Evolutionary conservation across 2,329 filamentous ascomycete genomes (phyloP), one percentile per base, ranked within the genome.

Genomic region (Microdochium bolleyi): DNA sequence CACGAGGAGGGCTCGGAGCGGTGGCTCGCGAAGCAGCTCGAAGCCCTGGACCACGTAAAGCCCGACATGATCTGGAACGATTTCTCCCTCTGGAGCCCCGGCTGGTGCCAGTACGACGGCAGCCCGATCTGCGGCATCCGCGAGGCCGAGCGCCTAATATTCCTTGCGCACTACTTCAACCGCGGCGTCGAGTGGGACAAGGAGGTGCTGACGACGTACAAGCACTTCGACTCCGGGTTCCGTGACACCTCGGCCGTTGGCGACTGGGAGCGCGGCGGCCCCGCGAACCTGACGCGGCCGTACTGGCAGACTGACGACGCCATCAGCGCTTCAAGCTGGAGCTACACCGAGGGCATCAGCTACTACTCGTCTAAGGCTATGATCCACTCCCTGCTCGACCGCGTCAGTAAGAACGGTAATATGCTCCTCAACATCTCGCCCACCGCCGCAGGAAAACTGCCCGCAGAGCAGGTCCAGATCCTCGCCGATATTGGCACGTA

Each of bases 21-120:
- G 37, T 57, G 55, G 55, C 49, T 57, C 30, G 53, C 55, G 37
- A 57, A 57, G 51, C 53, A 55, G 16, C 49, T 38, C 25, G 55
- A 57, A 19, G 38, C 53, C 24, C 46, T 57, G 9, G 54, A 57
- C 25, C 55, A 57, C 22, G 55, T 57, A 2, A 51, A 57, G 51
- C 55, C 55, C 5, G 55, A 57, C 21, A 55, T 57, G 1, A 55
- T 57, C 52, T 57, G 55, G 55, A 54, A 57, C 50, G 55, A 57
- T 53, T 57, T 57, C 41, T 50, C 53, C 13, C 55, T 57, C 13
- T 48, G 55, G 49, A 53, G 52, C 49, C 55, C 55, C 2, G 55
- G 54, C 21, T 55, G 49, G 10, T 57, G 55, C 37, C 53, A 54
- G 37, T 52, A 38, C 25, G 22, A 8, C n/a, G 30, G 49, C 27